A percentile compares a stretch with the other conserved stretches of the same genome.
phyloP scores from a whole-genome alignment of 2,329 filamentous ascomycete genomes.

The Penicillium sp. region DNA sequence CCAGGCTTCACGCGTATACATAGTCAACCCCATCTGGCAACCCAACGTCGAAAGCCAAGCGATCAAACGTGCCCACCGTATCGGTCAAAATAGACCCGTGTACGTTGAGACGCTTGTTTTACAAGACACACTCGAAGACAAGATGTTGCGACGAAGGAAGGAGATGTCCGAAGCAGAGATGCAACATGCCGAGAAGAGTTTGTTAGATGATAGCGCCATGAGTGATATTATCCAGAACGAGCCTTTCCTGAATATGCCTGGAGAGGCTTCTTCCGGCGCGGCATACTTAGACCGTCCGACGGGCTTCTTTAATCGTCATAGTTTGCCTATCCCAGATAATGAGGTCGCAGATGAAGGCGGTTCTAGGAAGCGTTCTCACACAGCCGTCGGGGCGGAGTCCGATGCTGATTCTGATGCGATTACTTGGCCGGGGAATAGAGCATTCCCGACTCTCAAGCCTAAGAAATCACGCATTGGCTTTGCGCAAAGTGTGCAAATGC shows the following conservation, averaged over 20 bases:
- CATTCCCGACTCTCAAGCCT: background rate
- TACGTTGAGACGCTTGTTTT: constrained; percentile 85
- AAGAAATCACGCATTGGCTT: constrained; percentile 12
- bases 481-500: background rate
- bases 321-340: constrained; percentile 36
- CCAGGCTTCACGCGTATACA: constrained; percentile 81
- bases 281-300: constrained; percentile 31
- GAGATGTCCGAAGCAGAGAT: constrained; percentile 69
- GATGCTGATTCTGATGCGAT: background rate
- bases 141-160: constrained; percentile 71
- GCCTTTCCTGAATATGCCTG: constrained; percentile 46
- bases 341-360: background rate
- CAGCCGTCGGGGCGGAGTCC: background rate
- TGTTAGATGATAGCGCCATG: constrained; percentile 62
- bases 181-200: constrained; percentile 56
- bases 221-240: constrained; percentile 60
- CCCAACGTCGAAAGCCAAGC: constrained; percentile 85
- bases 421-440: background rate
- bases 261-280: constrained; percentile 27
- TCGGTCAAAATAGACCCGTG: constrained; percentile 77
- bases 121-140: constrained; percentile 77
- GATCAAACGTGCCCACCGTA: constrained; percentile 84
- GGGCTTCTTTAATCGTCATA: constrained; percentile 42
- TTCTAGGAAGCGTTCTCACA: constrained; percentile 1
- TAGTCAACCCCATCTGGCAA: constrained; percentile 83